phyloP scores from a whole-genome alignment of 2,329 filamentous ascomycete species.

The Lasiodiplodia hormozganensis region DNA sequence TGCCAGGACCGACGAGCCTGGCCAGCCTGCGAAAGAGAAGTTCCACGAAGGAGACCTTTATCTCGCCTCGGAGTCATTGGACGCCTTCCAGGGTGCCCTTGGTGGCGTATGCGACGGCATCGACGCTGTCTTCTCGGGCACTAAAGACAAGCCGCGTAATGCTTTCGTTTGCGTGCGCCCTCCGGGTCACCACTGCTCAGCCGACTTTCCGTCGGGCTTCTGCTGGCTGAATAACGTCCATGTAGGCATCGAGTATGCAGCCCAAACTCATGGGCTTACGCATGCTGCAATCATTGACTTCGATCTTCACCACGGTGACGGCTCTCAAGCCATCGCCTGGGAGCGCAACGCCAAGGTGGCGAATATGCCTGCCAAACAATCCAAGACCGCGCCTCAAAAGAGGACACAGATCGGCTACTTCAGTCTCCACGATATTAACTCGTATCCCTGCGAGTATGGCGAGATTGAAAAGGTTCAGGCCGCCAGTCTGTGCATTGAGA shows the following conservation, averaged over 20 bases:
- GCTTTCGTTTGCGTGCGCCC: constrained; percentile 93
- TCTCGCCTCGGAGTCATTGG: constrained; percentile 81
- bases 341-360: constrained; percentile 78
- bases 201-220: constrained; percentile 88
- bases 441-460: constrained; percentile 94
- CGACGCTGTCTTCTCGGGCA: constrained; percentile 76
- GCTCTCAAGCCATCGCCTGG: constrained; percentile 95
- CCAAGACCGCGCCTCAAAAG: constrained; percentile 79
- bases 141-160: constrained; percentile 64
- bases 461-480: constrained; percentile 92
- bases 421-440: constrained; percentile 97
- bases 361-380: constrained; percentile 60
- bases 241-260: constrained; percentile 91
- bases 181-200: constrained; percentile 94
- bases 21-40: constrained; percentile 65
- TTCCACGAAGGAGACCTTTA: constrained; percentile 93
- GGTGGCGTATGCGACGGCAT: constrained; percentile 94
- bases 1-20: constrained; percentile 56
- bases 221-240: constrained; percentile 99
- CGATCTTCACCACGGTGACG: constrained; percentile 57
- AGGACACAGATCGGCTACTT: constrained; percentile 94
- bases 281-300: constrained; percentile 76
- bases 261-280: constrained; percentile 82
- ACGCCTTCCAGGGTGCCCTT: constrained; percentile 87
- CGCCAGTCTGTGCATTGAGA: constrained; percentile 92